Conservation (phyloP, 305 asterid species). For the Solanum hybrid region DNA sequence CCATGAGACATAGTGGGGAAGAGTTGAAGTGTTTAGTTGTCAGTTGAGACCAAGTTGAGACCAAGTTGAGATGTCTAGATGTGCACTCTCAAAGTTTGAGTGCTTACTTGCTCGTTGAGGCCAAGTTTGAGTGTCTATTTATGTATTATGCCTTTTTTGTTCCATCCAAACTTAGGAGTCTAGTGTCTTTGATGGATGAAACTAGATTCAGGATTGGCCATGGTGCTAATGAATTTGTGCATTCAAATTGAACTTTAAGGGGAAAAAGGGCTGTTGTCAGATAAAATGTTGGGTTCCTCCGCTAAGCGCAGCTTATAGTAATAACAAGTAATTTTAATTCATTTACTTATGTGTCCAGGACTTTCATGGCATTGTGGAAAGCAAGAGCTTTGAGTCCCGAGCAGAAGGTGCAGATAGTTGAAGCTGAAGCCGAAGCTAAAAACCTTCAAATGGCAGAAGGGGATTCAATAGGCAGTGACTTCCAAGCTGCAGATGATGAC, state of each 20-base stretch:
- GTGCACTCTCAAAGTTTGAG: not conserved
- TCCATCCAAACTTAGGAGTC: not conserved
- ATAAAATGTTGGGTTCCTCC: not conserved
- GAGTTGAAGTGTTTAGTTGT: not conserved
- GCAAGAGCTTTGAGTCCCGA: conserved; percentile 89
- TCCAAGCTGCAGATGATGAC: conserved; percentile 48
- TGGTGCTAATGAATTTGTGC: not conserved
- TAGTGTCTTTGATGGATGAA: not conserved
- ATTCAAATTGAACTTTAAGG: not conserved
- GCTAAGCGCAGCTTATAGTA: not conserved
- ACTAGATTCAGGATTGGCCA: not conserved
- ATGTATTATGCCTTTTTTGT: not conserved
- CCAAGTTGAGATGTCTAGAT: not conserved
- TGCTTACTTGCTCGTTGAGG: not conserved
- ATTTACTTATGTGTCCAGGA: conserved; percentile 32
- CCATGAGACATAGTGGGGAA: not conserved
- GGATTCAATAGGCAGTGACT: conserved; percentile 42
- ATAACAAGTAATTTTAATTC: not conserved
- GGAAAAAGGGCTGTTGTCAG: not conserved
- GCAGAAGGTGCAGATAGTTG: conserved; percentile 82
- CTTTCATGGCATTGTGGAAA: conserved; percentile 90
- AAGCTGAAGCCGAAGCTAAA: conserved; percentile 63
- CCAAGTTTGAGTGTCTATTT: not conserved
- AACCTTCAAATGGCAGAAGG: conserved; percentile 51
- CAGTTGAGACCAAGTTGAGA: not conserved